Conservation (phyloP, 2,329 filamentous ascomycete species). For the Sordariomycetes sp. region DNA sequence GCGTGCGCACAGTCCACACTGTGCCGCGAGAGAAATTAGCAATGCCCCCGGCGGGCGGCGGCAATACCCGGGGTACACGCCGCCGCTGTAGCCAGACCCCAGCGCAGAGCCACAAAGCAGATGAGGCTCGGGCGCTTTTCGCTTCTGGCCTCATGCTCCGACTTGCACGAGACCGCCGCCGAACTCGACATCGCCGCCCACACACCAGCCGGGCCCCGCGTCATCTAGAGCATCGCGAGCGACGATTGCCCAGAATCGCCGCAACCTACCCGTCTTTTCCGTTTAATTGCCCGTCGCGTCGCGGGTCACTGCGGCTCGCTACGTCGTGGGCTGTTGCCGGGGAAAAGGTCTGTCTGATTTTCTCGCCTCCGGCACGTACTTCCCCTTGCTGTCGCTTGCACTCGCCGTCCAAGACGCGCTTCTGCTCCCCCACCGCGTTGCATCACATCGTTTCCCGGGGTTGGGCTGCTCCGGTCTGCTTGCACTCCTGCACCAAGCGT, state of each 20-base stretch:
- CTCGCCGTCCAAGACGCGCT: background rate
- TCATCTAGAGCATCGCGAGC: background rate
- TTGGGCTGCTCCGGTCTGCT: slow-evolving; percentile 7
- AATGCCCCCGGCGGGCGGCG: background rate
- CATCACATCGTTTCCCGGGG: slow-evolving; percentile 4
- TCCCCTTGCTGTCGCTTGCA: background rate
- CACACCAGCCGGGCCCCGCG: background rate
- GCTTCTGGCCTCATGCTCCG: background rate
- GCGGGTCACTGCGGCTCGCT: background rate
- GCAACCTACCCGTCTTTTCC: too few relatives aligned
- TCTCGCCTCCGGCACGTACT: background rate
- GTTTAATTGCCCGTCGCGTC: background rate
- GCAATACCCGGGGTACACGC: background rate
- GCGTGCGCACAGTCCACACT: background rate
- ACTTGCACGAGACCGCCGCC: slow-evolving; percentile 1
- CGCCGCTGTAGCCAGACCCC: background rate
- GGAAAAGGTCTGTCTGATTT: slow-evolving; percentile 3
- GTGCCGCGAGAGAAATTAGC: background rate
- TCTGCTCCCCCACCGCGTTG: background rate
- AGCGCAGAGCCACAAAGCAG: background rate
- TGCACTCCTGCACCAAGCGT: background rate
- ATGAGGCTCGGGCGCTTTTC: background rate
- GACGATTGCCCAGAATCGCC: background rate
- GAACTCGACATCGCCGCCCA: background rate
- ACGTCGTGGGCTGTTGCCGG: background rate